Conservation (phyloP, 2,329 filamentous ascomycete genomes). For the Trichoderma hamatum region DNA sequence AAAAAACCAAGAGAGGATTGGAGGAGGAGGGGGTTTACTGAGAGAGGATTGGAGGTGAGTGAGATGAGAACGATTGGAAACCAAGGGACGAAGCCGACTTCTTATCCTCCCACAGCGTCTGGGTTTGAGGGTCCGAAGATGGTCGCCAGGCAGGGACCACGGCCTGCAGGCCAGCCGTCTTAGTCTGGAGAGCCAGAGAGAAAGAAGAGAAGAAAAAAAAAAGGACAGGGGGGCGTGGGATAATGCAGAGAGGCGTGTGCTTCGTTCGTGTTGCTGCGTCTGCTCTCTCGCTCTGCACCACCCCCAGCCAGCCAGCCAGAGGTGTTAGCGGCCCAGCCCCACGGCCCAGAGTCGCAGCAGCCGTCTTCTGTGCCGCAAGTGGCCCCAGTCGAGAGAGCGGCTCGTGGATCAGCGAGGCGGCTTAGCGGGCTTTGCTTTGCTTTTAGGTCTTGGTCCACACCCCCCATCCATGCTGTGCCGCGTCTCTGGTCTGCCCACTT, state of each 20-base stretch:
- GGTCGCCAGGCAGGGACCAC: neutral
- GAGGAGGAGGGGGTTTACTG: neutral
- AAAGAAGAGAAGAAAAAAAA: no score
- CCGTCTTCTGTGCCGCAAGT: slow-evolving; percentile 6
- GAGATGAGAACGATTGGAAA: slow-evolving; percentile 33
- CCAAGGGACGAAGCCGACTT: slow-evolving; percentile 36
- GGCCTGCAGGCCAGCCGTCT: slow-evolving; percentile 8
- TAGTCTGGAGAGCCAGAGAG: neutral
- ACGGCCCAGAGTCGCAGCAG: neutral
- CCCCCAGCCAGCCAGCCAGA: neutral
- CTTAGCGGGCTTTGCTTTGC: slow-evolving; percentile 4
- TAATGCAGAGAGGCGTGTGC: neutral
- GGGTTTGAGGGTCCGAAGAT: slow-evolving; percentile 18
- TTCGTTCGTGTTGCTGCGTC: no score
- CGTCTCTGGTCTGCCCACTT: slow-evolving; percentile 13
- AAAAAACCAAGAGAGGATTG: slow-evolving; percentile 7
- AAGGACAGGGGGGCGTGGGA: slow-evolving; percentile 5
- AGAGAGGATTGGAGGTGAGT: slow-evolving; percentile 14
- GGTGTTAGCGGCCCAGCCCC: neutral
- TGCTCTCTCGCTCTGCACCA: neutral
- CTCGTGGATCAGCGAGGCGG: slow-evolving; percentile 28
- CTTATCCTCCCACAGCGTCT: slow-evolving; percentile 34
- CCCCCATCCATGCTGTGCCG: neutral
- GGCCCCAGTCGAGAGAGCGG: slow-evolving; percentile 15
- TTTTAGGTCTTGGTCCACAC: neutral